Conservation (phyloP, 1,284 basidiomycete species). For the Ganoderma meredithae region DNA sequence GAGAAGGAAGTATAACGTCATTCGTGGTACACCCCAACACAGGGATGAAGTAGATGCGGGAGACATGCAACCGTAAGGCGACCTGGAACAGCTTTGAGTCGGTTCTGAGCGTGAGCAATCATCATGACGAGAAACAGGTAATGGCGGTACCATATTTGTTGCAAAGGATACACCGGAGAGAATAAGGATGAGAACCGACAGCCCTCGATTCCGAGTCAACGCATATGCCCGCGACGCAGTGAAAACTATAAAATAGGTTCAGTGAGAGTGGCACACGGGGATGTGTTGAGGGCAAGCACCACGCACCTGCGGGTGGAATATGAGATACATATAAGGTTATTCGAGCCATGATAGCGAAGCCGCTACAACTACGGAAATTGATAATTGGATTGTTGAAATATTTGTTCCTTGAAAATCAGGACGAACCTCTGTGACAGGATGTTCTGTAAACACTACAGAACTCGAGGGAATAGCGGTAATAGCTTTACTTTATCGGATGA, state of each 20-base stretch:
- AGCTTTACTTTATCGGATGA: no score
- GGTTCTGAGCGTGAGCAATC: no score
- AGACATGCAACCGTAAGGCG: neutral
- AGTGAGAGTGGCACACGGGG: neutral
- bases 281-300: neutral
- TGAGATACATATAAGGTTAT: neutral
- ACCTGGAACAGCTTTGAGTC: neutral
- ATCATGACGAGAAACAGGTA: no score
- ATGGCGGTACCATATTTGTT: neutral
- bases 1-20: neutral
- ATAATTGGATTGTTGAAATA: no score
- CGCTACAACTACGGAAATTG: neutral
- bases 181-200: neutral
- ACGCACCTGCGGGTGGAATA: neutral
- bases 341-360: neutral
- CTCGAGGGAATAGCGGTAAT: no score
- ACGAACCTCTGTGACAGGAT: neutral
- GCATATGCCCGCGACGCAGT: neutral
- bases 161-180: neutral
- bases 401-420: no score
- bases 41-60: neutral
- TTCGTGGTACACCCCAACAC: neutral
- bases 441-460: no score
- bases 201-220: neutral
- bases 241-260: neutral